Base-by-base conservation (phyloP, 768 basidiomycete genomes). In the Podaxis sp. region DNA sequence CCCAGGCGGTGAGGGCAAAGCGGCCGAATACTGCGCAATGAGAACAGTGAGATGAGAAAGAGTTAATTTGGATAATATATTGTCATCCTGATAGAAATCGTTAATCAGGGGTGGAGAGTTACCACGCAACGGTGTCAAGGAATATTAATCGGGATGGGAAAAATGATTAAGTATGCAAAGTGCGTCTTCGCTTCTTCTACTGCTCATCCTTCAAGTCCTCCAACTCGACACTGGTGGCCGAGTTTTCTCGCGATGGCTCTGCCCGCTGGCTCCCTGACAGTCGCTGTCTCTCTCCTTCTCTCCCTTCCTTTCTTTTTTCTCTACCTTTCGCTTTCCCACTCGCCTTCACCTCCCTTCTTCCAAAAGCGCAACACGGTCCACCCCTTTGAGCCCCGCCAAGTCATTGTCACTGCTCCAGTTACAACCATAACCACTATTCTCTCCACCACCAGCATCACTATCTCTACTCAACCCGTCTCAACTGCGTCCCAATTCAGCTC, bases 211-310 rank as follows among this genome's bases (percentile, higher is more conserved):
- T 46, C 36, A 23, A 52, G 28, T 35, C 51, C 35, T 60, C 25
- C 50, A 37, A 51, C 35, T 42, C 40, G 48, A 51, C 50, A 51
- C 36, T 23, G 50, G 57, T 59, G 50, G 57, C 48, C 57, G 50
- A 51, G 50, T 42, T 59, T 27, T 59, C 27, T 14, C 21, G 37
- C 27, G 57, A 59, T 59, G 57, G 16, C n/a, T 5, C 40, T 32
- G 35, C 38, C 40, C 57, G 38, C 48, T 59, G 50, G 47, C 38
- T 28, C 40, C n/a, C 50, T 27, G 42, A 36, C 44, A 14, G 21
- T 53, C 13, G 42, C 32, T 27, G 52, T 10, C 28, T 23, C 42
- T 36, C 40, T 46, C 18, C 18, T 32, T 27, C 16, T 27, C 3
- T 50, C 47, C n/a, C 48, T 42, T 16, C 23, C 28, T 13, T 32